Conservation (phyloP, 805 yeast species). For the Kodamaea leandrae region DNA sequence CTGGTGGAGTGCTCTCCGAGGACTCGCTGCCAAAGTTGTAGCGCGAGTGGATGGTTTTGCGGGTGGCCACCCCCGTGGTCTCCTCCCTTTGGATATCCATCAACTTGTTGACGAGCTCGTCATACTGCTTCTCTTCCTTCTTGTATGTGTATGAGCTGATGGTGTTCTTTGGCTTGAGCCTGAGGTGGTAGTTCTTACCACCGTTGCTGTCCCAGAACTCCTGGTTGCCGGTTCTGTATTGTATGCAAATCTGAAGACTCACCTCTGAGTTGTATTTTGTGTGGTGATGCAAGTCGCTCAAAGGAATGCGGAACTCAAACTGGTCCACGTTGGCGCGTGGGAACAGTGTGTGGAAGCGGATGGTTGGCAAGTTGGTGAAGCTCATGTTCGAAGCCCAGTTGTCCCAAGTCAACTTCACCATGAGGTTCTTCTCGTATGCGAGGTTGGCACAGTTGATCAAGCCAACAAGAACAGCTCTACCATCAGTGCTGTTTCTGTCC, state of each 20-base stretch:
- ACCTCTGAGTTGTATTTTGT: slow-evolving; percentile 16
- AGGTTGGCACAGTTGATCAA: slow-evolving; percentile 24
- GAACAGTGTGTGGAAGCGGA: slow-evolving; percentile 17
- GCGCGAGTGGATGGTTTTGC: slow-evolving; percentile 14
- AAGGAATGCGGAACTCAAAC: slow-evolving; percentile 50
- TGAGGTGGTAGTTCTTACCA: slow-evolving; percentile 34
- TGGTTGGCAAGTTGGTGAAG: slow-evolving; percentile 15
- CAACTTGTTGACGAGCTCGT: slow-evolving; percentile 23
- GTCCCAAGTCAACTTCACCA: slow-evolving; percentile 49
- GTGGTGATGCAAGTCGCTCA: slow-evolving; percentile 17
- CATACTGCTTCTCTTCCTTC: slow-evolving; percentile 18
- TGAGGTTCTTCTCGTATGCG: slow-evolving; percentile 35
- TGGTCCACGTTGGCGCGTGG: slow-evolving; percentile 38
- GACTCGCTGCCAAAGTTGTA: slow-evolving; percentile 14
- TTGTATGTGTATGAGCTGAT: slow-evolving; percentile 8
- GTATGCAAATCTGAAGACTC: slow-evolving; percentile 34
- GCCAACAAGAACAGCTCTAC: slow-evolving; percentile 2
- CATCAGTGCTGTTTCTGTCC: slow-evolving; percentile 5
- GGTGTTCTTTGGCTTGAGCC: slow-evolving; percentile 20
- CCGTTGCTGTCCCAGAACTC: slow-evolving; percentile 41
- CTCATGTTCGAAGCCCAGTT: slow-evolving; percentile 42
- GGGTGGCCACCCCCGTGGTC: background rate
- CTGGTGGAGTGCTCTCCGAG: background rate
- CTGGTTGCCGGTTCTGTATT: slow-evolving; percentile 28
- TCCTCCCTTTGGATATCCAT: slow-evolving; percentile 15